Evolutionary conservation across 2,329 filamentous ascomycete species (phyloP).

Genomic region (Xylariaceae sp.): DNA sequence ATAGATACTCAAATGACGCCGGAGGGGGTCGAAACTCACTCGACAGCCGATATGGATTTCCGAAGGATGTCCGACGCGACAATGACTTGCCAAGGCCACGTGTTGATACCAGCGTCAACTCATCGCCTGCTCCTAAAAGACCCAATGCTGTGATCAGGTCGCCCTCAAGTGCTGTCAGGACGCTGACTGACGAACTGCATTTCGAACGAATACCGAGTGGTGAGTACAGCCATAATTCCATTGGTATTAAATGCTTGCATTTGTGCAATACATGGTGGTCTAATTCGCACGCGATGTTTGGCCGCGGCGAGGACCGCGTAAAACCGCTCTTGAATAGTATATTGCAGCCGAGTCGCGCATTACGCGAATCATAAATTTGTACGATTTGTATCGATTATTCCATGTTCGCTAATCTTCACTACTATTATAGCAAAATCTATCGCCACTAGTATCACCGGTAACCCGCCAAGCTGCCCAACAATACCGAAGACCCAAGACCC

Average conservation of each 20-base stretch:
- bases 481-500: constrained; percentile 24
- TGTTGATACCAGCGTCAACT: constrained; percentile 15
- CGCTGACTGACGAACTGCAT: background rate
- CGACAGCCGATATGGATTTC: constrained; percentile 5
- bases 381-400: background rate
- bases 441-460: background rate
- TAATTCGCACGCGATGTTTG: background rate
- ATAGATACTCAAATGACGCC: background rate
- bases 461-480: background rate
- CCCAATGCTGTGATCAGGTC: constrained; percentile 6
- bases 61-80: constrained; percentile 13
- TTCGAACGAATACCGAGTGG: constrained; percentile 16
- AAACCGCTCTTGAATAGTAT: background rate
- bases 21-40: constrained; percentile 2
- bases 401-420: constrained; percentile 8
- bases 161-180: background rate
- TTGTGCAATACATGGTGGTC: background rate
- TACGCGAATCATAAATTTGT: background rate
- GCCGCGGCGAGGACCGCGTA: background rate
- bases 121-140: background rate
- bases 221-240: constrained; percentile 12
- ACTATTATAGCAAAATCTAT: constrained; percentile 10
- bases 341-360: background rate
- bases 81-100: constrained; percentile 11
- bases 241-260: background rate